These are phyloP conservation scores for Cinnamomum chago DNA, from an alignment of 164 flowering plant species.

Conservation along the genomic window DNA sequence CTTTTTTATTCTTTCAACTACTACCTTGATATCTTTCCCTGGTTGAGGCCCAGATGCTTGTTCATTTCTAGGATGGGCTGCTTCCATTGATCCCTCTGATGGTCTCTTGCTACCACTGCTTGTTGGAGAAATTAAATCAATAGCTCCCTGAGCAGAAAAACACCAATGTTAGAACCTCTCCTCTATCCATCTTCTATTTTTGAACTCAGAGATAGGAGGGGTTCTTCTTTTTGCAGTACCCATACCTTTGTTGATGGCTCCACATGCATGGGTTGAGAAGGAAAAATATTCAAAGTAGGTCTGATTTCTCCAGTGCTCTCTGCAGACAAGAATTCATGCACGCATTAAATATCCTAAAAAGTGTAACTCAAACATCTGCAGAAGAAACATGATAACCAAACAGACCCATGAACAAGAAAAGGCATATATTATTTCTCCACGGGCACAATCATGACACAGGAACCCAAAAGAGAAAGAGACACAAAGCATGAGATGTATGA, in stretches of 20 bases:
- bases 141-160: conserved; percentile 33
- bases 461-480: background rate
- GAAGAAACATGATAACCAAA: background rate
- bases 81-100: conserved; percentile 72
- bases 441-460: conserved; percentile 12
- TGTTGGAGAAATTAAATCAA: conserved; percentile 40
- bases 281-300: conserved; percentile 92
- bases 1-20: background rate
- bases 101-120: conserved; percentile 56
- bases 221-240: background rate
- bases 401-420: background rate
- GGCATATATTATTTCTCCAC: background rate
- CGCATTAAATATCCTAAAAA: conserved; percentile 8
- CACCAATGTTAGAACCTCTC: background rate
- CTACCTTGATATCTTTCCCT: conserved; percentile 60
- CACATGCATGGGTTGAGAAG: conserved; percentile 98
- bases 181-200: background rate
- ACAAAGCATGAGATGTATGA: conserved; percentile 10
- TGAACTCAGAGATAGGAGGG: background rate
- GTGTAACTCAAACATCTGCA: background rate
- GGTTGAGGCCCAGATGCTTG: conserved; percentile 40
- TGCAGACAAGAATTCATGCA: conserved; percentile 29
- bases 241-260: conserved; percentile 60
- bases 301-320: conserved; percentile 61
- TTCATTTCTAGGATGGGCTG: conserved; percentile 52